Evolutionary conservation across 2,329 filamentous ascomycete species (phyloP), one percentile per base, ranked within the genome.

Genomic region (Sporothrix dimorphospora): DNA sequence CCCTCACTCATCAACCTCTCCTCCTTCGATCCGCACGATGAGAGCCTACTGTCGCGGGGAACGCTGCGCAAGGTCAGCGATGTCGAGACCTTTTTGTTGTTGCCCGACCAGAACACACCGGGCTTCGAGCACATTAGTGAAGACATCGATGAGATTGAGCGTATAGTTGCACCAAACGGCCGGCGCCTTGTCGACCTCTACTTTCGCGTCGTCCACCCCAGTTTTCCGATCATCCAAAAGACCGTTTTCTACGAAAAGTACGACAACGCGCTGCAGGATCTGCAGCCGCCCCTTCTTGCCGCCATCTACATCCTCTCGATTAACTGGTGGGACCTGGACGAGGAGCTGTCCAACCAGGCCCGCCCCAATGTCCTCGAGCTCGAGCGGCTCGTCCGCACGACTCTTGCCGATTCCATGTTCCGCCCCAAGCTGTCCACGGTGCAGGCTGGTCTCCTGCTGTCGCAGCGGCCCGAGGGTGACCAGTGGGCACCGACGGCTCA

Each of bases 1-100:
- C 91, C 92, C 19, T 91, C 91, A n/a, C 85, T 96, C 71, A 93
- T 95, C 81, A 92, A 93, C 77, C 85, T 95, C 27, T 94, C 92
- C 27, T 86, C 90, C 6, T 94, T 94, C 80, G 92, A 95, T 81
- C 90, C 90, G 40, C 91, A 92, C 79, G 92, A 94, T 83, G 92
- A 95, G 82, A 94, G 91, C 78, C 87, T 92, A 27, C 85, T 93
- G 72, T 88, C 91, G 51, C 84, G 89, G 76, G 89, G 89, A 40
- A 89, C 87, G 5, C 86, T 95, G 72, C 87, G 93, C 77, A 92
- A 92, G 80, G 92, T 95, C 76, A 92, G 91, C 81, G 89, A 92
- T 73, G 81, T 88, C 80, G 92, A 94, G 79, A 94, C 91, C 71
- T 96, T 96, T 82, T 86, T 94, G 78, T 90, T 94, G 84, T 84